Evolutionary conservation across 1,139 yeast genomes (phyloP).

Genomic region (Pichia sp.): DNA sequence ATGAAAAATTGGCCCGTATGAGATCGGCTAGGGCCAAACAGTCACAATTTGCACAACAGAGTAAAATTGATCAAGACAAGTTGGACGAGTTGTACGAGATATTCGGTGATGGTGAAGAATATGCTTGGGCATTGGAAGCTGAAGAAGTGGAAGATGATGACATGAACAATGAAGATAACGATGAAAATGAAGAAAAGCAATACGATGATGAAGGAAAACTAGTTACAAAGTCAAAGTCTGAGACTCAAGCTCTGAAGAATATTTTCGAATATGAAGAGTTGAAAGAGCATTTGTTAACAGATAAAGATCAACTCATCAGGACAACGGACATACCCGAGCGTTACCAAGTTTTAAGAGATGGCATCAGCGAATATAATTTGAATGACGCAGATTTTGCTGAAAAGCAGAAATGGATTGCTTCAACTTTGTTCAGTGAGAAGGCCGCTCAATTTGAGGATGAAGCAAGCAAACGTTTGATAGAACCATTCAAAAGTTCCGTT

Average conservation of each 20-base stretch:
- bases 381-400: conserved; percentile 61
- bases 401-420: conserved; percentile 79
- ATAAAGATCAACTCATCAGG: conserved; percentile 84
- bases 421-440: conserved; percentile 52
- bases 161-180: conserved; percentile 28
- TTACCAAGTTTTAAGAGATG: conserved; percentile 69
- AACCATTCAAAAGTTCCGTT: conserved; percentile 67
- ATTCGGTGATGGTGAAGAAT: conserved; percentile 95
- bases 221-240: conserved; percentile 44
- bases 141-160: conserved; percentile 58
- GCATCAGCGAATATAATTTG: conserved; percentile 61
- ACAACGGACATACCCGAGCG: conserved; percentile 90
- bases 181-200: conserved; percentile 39
- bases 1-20: conserved; percentile 37
- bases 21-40: conserved; percentile 32
- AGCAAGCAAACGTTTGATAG: conserved; percentile 38
- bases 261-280: conserved; percentile 94
- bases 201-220: conserved; percentile 43
- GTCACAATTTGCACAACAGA: conserved; percentile 27
- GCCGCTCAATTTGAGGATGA: conserved; percentile 33
- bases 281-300: conserved; percentile 85
- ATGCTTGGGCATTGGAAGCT: conserved; percentile 96
- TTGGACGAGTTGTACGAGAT: conserved; percentile 90
- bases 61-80: conserved; percentile 77
- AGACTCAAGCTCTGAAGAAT: conserved; percentile 56